These are phyloP conservation scores for Saccharomyces uvarum DNA, from an alignment of 1,139 yeast genomes.

Conservation along the genomic window DNA sequence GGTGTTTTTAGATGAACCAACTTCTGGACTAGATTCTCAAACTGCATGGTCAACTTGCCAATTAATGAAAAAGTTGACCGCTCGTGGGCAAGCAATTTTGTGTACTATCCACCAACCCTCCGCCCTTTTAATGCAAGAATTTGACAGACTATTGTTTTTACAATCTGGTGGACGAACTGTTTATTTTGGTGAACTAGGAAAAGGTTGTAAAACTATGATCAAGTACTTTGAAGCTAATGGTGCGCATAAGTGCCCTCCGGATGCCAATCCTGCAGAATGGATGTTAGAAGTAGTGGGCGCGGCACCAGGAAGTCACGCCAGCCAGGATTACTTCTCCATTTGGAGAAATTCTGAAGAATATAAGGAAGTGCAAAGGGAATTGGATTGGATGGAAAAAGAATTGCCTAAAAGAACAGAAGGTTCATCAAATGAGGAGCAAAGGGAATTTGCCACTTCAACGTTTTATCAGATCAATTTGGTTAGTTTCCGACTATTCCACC, in stretches of 20 bases:
- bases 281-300: conserved; percentile 73
- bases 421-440: conserved; percentile 27
- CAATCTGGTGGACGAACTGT: conserved; percentile 70
- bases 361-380: conserved; percentile 36
- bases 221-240: conserved; percentile 63
- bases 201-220: conserved; percentile 49
- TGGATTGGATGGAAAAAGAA: conserved; percentile 40
- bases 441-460: conserved; percentile 39
- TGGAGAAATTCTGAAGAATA: conserved; percentile 55
- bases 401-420: conserved; percentile 29
- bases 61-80: conserved; percentile 39
- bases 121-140: conserved; percentile 62
- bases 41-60: conserved; percentile 47
- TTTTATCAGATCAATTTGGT: conserved; percentile 46
- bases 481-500: conserved; percentile 45
- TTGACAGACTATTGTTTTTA: conserved; percentile 63
- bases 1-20: conserved; percentile 46
- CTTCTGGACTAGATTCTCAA: conserved; percentile 49
- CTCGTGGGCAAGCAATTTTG: conserved; percentile 45
- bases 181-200: conserved; percentile 71
- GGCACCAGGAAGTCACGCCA: conserved; percentile 64
- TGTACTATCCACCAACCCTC: conserved; percentile 63
- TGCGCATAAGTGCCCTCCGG: conserved; percentile 52
- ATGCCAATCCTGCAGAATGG: conserved; percentile 75
- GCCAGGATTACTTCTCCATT: conserved; percentile 52